These are phyloP conservation scores for Alternaria sp. DNA, from an alignment of 2,329 filamentous ascomycete species.

Conservation along the genomic window DNA sequence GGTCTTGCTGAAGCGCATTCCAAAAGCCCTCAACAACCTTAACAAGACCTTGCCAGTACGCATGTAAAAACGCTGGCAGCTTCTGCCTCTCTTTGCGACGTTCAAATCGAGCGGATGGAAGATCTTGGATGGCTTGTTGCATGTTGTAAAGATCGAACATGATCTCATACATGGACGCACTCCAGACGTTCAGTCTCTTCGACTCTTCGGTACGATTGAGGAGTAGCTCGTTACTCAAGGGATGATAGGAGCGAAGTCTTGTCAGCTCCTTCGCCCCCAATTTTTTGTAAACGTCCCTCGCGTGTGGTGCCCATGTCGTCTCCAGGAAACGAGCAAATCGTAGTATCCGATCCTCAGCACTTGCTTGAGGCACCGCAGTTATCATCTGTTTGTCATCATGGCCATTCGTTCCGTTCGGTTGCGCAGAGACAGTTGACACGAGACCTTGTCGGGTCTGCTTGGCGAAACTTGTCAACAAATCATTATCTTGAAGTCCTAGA, in stretches of 20 bases:
- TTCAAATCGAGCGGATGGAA: slow-evolving; percentile 46
- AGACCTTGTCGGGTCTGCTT: slow-evolving; percentile 35
- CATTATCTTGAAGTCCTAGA: slow-evolving; percentile 46
- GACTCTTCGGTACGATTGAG: slow-evolving; percentile 37
- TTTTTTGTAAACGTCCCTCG: slow-evolving; percentile 11
- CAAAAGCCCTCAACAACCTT: slow-evolving; percentile 30
- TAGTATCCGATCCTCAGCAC: slow-evolving; percentile 13
- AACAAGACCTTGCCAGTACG: slow-evolving; percentile 34
- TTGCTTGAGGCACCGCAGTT: not conserved
- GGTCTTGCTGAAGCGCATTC: slow-evolving; percentile 17
- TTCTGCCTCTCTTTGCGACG: slow-evolving; percentile 49
- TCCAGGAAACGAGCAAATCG: slow-evolving; percentile 47
- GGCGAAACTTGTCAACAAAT: slow-evolving; percentile 43
- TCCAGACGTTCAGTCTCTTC: slow-evolving; percentile 23
- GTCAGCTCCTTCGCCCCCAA: slow-evolving; percentile 27
- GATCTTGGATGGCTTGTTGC: slow-evolving; percentile 36
- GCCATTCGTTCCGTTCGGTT: slow-evolving; percentile 12
- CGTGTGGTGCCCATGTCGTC: slow-evolving; percentile 30
- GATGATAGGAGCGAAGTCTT: slow-evolving; percentile 52
- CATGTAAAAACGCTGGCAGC: slow-evolving; percentile 43
- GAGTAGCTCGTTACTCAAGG: slow-evolving; percentile 57
- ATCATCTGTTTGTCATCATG: slow-evolving; percentile 3
- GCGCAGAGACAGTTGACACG: not conserved
- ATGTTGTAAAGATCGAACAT: slow-evolving; percentile 44
- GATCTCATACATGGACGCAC: slow-evolving; percentile 41